phyloP scores from a whole-genome alignment of 106 monocot species.

The Triglochin maritima region DNA sequence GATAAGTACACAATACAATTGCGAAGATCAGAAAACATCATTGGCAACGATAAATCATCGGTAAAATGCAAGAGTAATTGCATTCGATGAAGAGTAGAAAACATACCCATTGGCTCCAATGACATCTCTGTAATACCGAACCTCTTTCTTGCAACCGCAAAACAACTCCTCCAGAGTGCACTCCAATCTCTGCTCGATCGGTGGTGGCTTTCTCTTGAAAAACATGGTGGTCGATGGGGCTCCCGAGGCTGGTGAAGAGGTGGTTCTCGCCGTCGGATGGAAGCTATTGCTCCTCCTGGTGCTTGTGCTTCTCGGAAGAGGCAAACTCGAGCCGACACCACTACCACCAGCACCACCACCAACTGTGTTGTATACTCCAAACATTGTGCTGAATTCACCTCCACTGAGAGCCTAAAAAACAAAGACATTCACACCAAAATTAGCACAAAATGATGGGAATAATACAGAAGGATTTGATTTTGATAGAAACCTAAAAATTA shows the following conservation, averaged over 20 bases:
- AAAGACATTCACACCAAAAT: not conserved
- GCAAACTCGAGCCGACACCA: not conserved
- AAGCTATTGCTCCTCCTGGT: conserved; percentile 1
- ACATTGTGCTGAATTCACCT: not conserved
- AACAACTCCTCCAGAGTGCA: conserved; percentile 32
- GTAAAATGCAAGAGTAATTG: not conserved
- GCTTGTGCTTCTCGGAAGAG: conserved; percentile 9
- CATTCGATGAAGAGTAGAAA: not conserved
- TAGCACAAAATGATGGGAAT: no score
- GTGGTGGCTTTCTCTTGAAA: conserved; percentile 19
- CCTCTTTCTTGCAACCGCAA: conserved; percentile 24
- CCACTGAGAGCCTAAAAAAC: not conserved
- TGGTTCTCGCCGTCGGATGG: not conserved
- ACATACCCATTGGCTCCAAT: conserved; percentile 12
- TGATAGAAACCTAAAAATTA: no score
- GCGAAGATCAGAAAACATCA: not conserved
- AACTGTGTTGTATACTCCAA: not conserved
- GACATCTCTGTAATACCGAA: conserved; percentile 16
- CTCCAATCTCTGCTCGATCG: conserved; percentile 22
- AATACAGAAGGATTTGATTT: no score
- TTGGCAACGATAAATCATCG: not conserved
- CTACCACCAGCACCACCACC: not conserved
- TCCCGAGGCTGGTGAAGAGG: not conserved
- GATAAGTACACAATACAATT: not conserved
- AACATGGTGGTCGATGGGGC: conserved; percentile 5